phyloP scores from a whole-genome alignment of 2,329 filamentous ascomycete species.

The Sporothrix protearum region DNA sequence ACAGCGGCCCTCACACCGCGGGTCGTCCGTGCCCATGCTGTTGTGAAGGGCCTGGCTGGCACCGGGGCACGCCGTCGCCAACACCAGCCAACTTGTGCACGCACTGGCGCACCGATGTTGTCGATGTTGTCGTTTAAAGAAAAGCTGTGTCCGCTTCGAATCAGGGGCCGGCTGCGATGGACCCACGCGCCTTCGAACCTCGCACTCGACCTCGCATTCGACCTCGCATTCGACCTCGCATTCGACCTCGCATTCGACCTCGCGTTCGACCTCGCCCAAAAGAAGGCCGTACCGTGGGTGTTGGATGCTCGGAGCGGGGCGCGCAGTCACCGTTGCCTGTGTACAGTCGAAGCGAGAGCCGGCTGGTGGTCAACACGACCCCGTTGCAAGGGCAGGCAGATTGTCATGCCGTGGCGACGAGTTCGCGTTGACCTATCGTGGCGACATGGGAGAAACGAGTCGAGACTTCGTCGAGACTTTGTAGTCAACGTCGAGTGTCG shows the following conservation, averaged over 20 bases:
- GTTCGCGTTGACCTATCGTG: no score
- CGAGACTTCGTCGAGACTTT: no score
- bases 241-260: slow-evolving; percentile 34
- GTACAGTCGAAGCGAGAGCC: background rate
- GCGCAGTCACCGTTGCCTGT: slow-evolving; percentile 33
- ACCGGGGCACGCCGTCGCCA: no score
- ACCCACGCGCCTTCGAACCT: no score
- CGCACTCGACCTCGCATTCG: slow-evolving; percentile 35
- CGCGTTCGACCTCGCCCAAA: slow-evolving; percentile 22
- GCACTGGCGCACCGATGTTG: no score
- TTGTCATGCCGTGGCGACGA: slow-evolving; percentile 20
- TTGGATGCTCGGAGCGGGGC: slow-evolving; percentile 46
- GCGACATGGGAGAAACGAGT: background rate
- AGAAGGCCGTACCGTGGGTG: slow-evolving; percentile 14
- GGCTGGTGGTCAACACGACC: slow-evolving; percentile 17
- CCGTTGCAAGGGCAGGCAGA: slow-evolving; percentile 21
- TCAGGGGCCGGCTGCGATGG: no score
- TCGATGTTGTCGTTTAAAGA: no score
- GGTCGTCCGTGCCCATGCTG: no score
- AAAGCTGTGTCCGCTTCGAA: no score
- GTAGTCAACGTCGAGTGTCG: no score
- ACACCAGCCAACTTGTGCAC: no score
- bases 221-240: slow-evolving; percentile 25
- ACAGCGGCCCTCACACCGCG: background rate
- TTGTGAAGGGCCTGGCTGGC: no score